Evolutionary conservation across 2,329 filamentous ascomycete genomes (phyloP).

Genomic region (Beauveria asiatica): DNA sequence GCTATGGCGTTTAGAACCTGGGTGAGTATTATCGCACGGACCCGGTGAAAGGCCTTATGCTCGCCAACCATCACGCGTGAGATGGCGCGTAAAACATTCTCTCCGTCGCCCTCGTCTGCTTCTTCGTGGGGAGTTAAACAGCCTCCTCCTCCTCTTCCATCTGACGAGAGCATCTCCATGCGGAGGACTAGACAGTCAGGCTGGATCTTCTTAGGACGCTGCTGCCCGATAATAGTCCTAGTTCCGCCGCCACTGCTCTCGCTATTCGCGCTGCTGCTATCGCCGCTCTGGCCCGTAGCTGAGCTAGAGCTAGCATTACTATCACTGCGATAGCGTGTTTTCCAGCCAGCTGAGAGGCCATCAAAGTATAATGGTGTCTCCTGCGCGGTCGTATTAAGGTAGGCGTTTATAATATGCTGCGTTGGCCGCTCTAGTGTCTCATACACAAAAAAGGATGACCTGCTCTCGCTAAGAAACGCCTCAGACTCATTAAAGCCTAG

Average conservation of each 20-base stretch:
- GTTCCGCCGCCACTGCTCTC: no score
- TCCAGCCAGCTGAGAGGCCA: neutral
- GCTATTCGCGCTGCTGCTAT: no score
- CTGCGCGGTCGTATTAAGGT: neutral
- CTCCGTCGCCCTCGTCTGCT: neutral
- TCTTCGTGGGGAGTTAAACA: neutral
- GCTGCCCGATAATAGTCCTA: neutral
- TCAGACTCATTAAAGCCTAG: neutral
- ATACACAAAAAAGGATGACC: neutral
- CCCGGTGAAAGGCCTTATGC: neutral
- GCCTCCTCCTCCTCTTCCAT: neutral
- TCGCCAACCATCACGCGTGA: neutral
- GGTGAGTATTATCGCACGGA: neutral
- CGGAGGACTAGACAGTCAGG: neutral
- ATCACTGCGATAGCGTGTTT: neutral
- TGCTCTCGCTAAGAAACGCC: neutral
- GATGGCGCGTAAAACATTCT: neutral
- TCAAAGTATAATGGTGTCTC: neutral
- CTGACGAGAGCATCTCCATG: neutral
- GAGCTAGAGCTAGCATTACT: neutral
- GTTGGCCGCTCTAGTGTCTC: neutral
- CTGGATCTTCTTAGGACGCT: neutral
- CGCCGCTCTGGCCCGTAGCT: neutral
- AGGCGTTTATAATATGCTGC: neutral
- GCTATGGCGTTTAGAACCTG: neutral